Conservation (phyloP, 2,329 filamentous ascomycete genomes). For the Colletotrichum spaethianum region DNA sequence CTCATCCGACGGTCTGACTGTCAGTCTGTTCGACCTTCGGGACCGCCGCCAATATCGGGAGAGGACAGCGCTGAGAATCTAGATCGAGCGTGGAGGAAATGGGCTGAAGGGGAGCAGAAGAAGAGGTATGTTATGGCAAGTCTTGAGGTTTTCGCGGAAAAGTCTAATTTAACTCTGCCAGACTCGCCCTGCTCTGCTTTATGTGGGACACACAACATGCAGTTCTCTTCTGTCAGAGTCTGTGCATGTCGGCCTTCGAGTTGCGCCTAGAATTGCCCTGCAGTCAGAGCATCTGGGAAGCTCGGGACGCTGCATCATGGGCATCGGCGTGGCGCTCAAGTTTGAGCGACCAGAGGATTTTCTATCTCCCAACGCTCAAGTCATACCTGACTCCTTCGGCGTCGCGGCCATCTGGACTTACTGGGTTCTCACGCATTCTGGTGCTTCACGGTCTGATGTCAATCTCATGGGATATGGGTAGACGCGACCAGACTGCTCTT, state of each 20-base stretch:
- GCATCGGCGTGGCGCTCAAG: slow-evolving; percentile 52
- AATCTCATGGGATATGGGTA: slow-evolving; percentile 72
- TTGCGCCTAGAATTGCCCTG: slow-evolving; percentile 70
- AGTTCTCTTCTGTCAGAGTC: slow-evolving; percentile 75
- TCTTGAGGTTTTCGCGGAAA: fast-evolving
- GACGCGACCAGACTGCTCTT: slow-evolving; percentile 73
- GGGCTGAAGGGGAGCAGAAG: slow-evolving; percentile 70
- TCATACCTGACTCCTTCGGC: slow-evolving; percentile 66
- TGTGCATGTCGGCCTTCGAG: slow-evolving; percentile 77
- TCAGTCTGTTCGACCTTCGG: slow-evolving; percentile 50
- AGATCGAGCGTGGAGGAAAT: slow-evolving; percentile 65
- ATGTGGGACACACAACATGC: slow-evolving; percentile 78
- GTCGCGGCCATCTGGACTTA: slow-evolving; percentile 57
- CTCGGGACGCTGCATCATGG: slow-evolving; percentile 67
- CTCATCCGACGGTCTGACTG: slow-evolving; percentile 55
- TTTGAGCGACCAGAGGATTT: slow-evolving; percentile 47
- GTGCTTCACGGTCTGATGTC: slow-evolving; percentile 75
- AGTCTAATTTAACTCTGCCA: slow-evolving; percentile 41
- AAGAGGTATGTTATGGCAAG: slow-evolving; percentile 59
- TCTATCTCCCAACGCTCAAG: slow-evolving; percentile 68
- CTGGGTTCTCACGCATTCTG: slow-evolving; percentile 66
- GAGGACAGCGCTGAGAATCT: slow-evolving; percentile 55
- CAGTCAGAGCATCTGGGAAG: slow-evolving; percentile 70
- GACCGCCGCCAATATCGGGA: slow-evolving; percentile 40
- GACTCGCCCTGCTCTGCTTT: slow-evolving; percentile 72